Percentiles rank a stretch among this genome's conserved stretches.
Conservation (phyloP, 768 basidiomycete genomes). For the Russula vinacea region DNA sequence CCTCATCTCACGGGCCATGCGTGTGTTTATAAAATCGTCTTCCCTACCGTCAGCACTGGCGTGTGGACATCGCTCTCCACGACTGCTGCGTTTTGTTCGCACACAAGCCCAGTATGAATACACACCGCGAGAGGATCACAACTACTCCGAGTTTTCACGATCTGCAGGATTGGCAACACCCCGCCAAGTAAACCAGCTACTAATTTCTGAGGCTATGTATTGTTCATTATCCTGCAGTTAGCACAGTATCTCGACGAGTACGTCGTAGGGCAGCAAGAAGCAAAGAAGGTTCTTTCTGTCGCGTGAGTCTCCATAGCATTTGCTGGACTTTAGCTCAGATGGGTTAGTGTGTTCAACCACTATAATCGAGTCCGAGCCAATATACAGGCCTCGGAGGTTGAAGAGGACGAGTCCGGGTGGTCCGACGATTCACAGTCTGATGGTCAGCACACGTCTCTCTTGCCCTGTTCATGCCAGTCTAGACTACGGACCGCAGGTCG, state of each 20-base stretch:
- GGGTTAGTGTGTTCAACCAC: conserved; percentile 83
- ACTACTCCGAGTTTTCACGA: conserved; percentile 16
- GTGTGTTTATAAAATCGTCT: neutral
- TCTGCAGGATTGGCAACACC: conserved; percentile 44
- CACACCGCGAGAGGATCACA: conserved; percentile 18
- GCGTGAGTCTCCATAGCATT: conserved; percentile 60
- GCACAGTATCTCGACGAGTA: conserved; percentile 84
- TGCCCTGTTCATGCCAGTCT: neutral
- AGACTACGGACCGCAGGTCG: conserved; percentile 14
- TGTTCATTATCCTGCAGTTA: conserved; percentile 47
- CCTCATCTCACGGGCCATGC: conserved; percentile 13
- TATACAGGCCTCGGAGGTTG: conserved; percentile 48
- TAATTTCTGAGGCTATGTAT: neutral
- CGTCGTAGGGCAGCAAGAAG: conserved; percentile 86
- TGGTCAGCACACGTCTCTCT: conserved; percentile 32
- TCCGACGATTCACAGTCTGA: conserved; percentile 32
- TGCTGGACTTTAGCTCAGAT: neutral
- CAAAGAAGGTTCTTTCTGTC: conserved; percentile 91
- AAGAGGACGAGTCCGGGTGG: conserved; percentile 35
- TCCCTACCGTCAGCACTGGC: neutral
- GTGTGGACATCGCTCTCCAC: conserved; percentile 2
- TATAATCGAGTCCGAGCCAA: conserved; percentile 85
- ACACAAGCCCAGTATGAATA: conserved; percentile 30
- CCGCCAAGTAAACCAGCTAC: conserved; percentile 41
- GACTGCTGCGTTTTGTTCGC: conserved; percentile 18